phyloP scores from a whole-genome alignment of 441 rosid genomes.

The Corymbia citriodora region DNA sequence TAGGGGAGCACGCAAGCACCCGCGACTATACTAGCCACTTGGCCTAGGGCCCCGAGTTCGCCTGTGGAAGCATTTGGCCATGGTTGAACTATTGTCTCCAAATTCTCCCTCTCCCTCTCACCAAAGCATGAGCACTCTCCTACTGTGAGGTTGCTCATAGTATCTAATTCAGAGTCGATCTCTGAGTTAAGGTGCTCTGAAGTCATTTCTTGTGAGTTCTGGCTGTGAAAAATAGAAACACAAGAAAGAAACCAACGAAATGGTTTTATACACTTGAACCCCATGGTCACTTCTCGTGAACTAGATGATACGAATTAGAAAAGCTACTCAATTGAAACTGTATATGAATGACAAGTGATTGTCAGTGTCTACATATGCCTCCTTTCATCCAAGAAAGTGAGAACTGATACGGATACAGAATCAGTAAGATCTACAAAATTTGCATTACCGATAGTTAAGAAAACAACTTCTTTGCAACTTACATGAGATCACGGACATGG shows the following conservation, averaged over 20 bases:
- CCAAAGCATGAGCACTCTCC: not conserved
- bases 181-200: not conserved
- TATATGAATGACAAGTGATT: not conserved
- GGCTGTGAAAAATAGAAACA: not conserved
- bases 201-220: not conserved
- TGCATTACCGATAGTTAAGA: not conserved
- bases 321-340: not conserved
- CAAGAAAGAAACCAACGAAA: not conserved
- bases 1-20: not conserved
- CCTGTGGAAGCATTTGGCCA: slow-evolving; percentile 1
- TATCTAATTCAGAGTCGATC: not conserved
- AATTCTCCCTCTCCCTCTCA: not conserved
- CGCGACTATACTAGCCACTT: not conserved
- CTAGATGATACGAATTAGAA: not conserved
- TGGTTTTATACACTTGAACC: not conserved
- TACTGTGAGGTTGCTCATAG: not conserved
- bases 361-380: not conserved
- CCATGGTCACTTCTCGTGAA: not conserved
- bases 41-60: not conserved
- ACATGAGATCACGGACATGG: not conserved
- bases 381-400: not conserved
- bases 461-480: not conserved
- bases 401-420: not conserved
- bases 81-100: not conserved
- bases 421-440: not conserved